phyloP scores from a whole-genome alignment of 805 yeast genomes.

The Brettanomyces nanus region DNA sequence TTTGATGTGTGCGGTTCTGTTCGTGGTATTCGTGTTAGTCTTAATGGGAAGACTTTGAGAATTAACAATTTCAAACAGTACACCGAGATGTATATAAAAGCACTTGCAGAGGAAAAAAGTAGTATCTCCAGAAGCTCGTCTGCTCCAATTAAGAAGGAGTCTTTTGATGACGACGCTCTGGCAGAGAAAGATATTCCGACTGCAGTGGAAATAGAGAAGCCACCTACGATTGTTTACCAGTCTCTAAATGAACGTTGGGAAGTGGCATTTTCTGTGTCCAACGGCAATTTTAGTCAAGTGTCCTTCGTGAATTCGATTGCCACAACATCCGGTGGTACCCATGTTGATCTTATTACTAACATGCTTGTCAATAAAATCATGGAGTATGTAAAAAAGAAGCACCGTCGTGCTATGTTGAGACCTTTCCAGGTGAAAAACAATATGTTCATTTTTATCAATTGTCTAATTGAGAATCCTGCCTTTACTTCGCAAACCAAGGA shows the following conservation, averaged over 20 bases:
- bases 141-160: slow-evolving; percentile 1
- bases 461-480: slow-evolving; percentile 92
- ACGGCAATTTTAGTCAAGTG: slow-evolving; percentile 83
- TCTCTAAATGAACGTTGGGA: slow-evolving; percentile 89
- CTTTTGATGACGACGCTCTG: slow-evolving; percentile 9
- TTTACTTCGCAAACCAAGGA: slow-evolving; percentile 97
- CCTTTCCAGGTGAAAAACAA: slow-evolving; percentile 85
- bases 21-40: slow-evolving; percentile 64
- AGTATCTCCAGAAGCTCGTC: slow-evolving; percentile 3
- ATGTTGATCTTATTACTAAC: slow-evolving; percentile 79
- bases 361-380: slow-evolving; percentile 71
- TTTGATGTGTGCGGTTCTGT: slow-evolving; percentile 94
- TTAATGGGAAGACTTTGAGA: slow-evolving; percentile 66
- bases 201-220: slow-evolving; percentile 30
- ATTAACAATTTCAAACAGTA: slow-evolving; percentile 76
- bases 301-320: slow-evolving; percentile 97
- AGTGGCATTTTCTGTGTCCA: slow-evolving; percentile 88
- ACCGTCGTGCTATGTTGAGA: slow-evolving; percentile 60
- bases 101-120: slow-evolving; percentile 50
- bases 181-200: slow-evolving; percentile 7
- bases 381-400: slow-evolving; percentile 62
- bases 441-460: slow-evolving; percentile 85
- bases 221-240: slow-evolving; percentile 63
- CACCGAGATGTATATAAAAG: slow-evolving; percentile 81
- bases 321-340: slow-evolving; percentile 95